These are phyloP conservation scores for Sedum album DNA, from an alignment of 164 flowering plant genomes.

Conservation along the genomic window DNA sequence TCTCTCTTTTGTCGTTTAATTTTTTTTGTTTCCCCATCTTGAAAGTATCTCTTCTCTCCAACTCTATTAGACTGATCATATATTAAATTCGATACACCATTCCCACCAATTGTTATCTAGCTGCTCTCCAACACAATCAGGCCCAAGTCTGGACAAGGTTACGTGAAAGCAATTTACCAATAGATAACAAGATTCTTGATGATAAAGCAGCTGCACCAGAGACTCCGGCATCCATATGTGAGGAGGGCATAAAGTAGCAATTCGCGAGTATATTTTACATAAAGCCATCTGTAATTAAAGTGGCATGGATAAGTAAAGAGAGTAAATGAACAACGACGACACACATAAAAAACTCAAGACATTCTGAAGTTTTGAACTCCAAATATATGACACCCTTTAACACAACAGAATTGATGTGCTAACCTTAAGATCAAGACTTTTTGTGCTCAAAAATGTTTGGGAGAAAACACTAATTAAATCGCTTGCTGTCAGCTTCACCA, in stretches of 20 bases:
- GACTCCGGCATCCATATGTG: slow-evolving; percentile 73
- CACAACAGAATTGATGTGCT: neutral
- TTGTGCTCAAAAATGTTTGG: slow-evolving; percentile 44
- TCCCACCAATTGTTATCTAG: slow-evolving; percentile 8
- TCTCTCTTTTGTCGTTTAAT: slow-evolving; percentile 59
- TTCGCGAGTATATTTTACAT: slow-evolving; percentile 59
- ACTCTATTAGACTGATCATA: slow-evolving; percentile 23
- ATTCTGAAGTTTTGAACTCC: slow-evolving; percentile 5
- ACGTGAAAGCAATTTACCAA: slow-evolving; percentile 61
- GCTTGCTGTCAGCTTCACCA: slow-evolving; percentile 64
- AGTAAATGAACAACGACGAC: neutral
- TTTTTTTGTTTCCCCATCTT: slow-evolving; percentile 22
- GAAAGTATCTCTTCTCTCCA: slow-evolving; percentile 53
- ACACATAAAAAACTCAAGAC: neutral
- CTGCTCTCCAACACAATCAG: slow-evolving; percentile 37
- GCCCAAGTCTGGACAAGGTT: slow-evolving; percentile 51
- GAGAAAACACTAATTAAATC: slow-evolving; percentile 45
- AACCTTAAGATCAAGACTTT: slow-evolving; percentile 84
- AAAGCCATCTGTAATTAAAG: slow-evolving; percentile 55
- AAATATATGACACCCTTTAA: slow-evolving; percentile 7
- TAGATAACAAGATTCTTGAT: slow-evolving; percentile 41
- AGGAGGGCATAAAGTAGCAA: slow-evolving; percentile 67
- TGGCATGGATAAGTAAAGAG: neutral
- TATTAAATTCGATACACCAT: slow-evolving; percentile 12
- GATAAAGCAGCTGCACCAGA: slow-evolving; percentile 44